Percentiles rank a stretch among this genome's conserved stretches.
Conservation (phyloP, 2,329 filamentous ascomycete genomes). For the Hymenoscyphus linearis region DNA sequence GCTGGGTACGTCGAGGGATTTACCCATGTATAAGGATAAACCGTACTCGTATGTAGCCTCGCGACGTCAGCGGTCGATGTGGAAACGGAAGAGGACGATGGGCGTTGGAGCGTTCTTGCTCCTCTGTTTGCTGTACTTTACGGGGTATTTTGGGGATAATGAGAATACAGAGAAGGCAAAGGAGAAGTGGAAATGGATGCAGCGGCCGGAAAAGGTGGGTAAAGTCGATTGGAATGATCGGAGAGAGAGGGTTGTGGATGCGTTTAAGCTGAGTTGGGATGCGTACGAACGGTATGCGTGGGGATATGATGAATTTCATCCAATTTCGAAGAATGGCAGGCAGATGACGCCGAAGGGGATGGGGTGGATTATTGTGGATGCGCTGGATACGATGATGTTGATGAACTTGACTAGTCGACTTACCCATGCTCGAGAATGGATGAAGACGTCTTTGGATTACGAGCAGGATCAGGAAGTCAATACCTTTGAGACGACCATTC, state of each 20-base stretch:
- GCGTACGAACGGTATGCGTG: slow-evolving; percentile 90
- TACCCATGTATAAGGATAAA: slow-evolving; percentile 99
- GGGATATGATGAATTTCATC: slow-evolving; percentile 88
- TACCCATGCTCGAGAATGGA: slow-evolving; percentile 81
- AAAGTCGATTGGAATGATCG: slow-evolving; percentile 70
- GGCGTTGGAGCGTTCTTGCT: slow-evolving; percentile 47
- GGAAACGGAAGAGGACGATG: slow-evolving; percentile 59
- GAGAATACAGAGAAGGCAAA: slow-evolving; percentile 32
- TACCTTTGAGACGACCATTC: slow-evolving; percentile 96
- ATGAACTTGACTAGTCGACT: slow-evolving; percentile 94
- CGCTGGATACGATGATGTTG: slow-evolving; percentile 92
- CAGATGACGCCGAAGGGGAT: slow-evolving; percentile 86
- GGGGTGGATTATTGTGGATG: slow-evolving; percentile 97
- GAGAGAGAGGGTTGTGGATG: slow-evolving; percentile 77
- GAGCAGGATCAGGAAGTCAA: slow-evolving; percentile 94
- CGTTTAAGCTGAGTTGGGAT: slow-evolving; percentile 88
- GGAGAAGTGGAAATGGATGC: slow-evolving; percentile 53
- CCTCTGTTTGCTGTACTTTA: slow-evolving; percentile 61
- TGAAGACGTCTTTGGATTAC: slow-evolving; percentile 73
- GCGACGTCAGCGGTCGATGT: slow-evolving; percentile 52
- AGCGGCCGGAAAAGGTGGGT: slow-evolving; percentile 41
- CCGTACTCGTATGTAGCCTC: slow-evolving; percentile 68
- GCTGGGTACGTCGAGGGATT: slow-evolving; percentile 52
- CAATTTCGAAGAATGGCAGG: slow-evolving; percentile 68
- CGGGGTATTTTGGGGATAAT: slow-evolving; percentile 50